Evolutionary conservation across 176 grass and related monocot genomes (phyloP).

Genomic region (Zea luxurians): DNA sequence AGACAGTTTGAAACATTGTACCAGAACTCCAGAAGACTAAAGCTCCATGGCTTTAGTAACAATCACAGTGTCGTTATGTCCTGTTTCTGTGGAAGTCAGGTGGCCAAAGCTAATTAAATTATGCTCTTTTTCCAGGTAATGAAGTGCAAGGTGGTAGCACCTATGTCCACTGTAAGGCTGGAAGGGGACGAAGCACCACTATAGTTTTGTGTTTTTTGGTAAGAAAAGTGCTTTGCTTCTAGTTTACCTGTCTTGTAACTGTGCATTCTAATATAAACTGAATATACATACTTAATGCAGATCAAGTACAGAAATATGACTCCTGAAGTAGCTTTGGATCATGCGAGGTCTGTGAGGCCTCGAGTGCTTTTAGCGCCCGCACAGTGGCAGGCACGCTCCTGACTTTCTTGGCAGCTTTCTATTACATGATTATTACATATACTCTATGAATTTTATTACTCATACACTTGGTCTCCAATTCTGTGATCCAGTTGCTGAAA

Average conservation of each 20-base stretch:
- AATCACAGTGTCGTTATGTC: neutral
- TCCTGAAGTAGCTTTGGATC: slow-evolving; percentile 59
- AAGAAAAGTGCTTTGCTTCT: neutral
- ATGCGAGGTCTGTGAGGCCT: slow-evolving; percentile 63
- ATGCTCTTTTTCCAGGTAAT: slow-evolving; percentile 46
- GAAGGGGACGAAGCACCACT: slow-evolving; percentile 84
- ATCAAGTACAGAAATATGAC: slow-evolving; percentile 75
- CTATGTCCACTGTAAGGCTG: slow-evolving; percentile 95
- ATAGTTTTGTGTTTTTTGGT: slow-evolving; percentile 92
- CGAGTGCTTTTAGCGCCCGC: slow-evolving; percentile 63
- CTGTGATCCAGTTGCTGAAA: neutral
- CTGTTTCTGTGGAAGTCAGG: neutral
- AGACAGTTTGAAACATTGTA: neutral
- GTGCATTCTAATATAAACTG: neutral
- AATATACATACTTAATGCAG: slow-evolving; percentile 45
- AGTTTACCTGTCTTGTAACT: slow-evolving; percentile 5
- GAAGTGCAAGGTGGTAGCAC: slow-evolving; percentile 53
- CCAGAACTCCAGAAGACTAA: neutral
- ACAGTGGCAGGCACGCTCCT: slow-evolving; percentile 56
- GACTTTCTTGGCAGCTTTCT: neutral
- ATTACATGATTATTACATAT: neutral
- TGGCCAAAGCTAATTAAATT: neutral
- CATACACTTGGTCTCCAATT: neutral
- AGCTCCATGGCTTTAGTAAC: neutral
- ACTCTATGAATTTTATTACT: neutral